phyloP scores from a whole-genome alignment of 805 yeast genomes.

The Starmerella roubikii region DNA sequence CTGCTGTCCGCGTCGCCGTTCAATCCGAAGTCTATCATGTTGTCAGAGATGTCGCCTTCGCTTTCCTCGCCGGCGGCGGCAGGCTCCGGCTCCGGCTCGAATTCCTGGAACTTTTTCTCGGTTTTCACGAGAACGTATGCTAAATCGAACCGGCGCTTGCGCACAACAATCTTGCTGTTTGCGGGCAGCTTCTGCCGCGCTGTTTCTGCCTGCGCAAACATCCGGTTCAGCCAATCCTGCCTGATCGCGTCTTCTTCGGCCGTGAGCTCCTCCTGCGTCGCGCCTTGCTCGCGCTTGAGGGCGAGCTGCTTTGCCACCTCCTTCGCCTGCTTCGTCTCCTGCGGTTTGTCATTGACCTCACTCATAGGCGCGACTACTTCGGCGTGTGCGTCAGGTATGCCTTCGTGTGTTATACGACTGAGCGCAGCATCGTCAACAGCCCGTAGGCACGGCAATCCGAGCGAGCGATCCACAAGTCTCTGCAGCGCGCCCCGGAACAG shows the following conservation, averaged over 20 bases:
- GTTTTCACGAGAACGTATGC: slow-evolving; percentile 17
- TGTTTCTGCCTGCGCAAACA: slow-evolving; percentile 4
- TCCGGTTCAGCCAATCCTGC: neutral
- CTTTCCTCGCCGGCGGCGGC: neutral
- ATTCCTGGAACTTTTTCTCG: neutral
- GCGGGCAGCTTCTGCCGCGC: slow-evolving; percentile 15
- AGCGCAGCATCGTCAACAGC: neutral
- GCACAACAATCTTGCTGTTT: slow-evolving; percentile 30
- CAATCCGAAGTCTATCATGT: neutral
- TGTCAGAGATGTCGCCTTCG: neutral
- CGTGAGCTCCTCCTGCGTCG: neutral
- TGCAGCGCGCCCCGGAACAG: slow-evolving; percentile 5
- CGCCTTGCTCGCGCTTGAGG: neutral
- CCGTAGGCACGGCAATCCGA: neutral
- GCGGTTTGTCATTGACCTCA: neutral
- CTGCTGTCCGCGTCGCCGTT: neutral
- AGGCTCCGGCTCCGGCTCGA: neutral
- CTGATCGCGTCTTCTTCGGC: neutral
- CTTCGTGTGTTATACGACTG: neutral
- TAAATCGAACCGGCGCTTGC: slow-evolving; percentile 33
- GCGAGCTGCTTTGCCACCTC: slow-evolving; percentile 1
- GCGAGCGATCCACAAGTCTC: neutral
- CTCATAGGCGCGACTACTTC: neutral
- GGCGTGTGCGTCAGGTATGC: slow-evolving; percentile 1
- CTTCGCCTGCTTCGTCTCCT: neutral